phyloP scores from a whole-genome alignment of 2,329 filamentous ascomycete species.

The Cryphonectria naterciae region DNA sequence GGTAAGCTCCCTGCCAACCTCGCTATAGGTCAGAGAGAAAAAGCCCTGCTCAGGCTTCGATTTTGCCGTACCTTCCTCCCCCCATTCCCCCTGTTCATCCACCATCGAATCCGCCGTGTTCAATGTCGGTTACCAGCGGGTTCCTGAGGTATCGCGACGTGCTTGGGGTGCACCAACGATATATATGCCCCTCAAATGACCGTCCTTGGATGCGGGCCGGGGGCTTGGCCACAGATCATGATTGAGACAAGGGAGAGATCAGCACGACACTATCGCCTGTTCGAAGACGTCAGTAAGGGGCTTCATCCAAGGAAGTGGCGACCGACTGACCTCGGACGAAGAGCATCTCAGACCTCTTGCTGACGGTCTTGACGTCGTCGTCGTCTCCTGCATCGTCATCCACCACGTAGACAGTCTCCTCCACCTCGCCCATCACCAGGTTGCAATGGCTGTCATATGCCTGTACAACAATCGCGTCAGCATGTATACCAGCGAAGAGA shows the following conservation, averaged over 20 bases:
- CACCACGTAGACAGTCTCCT: conserved; percentile 94
- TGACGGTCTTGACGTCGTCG: conserved; percentile 83
- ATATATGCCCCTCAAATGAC: not conserved
- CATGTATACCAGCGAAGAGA: not conserved
- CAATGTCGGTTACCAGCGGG: not conserved
- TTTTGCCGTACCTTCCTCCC: not conserved
- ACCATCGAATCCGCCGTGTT: not conserved
- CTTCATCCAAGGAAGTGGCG: not conserved
- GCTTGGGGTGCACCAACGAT: not conserved
- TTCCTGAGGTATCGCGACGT: not conserved
- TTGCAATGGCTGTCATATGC: conserved; percentile 99
- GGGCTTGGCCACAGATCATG: conserved; percentile 19
- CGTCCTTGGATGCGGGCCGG: too few species aligned
- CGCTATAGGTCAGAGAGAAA: not conserved
- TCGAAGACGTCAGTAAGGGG: conserved; percentile 3
- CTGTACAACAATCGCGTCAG: conserved; percentile 50
- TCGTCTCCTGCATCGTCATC: conserved; percentile 85
- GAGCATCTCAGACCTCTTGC: conserved; percentile 97
- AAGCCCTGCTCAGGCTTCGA: not conserved
- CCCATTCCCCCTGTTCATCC: not conserved
- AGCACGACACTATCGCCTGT: conserved; percentile 39
- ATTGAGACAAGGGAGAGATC: conserved; percentile 35
- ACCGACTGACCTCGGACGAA: conserved; percentile 87
- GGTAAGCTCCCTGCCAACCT: not conserved
- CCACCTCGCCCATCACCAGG: conserved; percentile 90